Percentiles rank a stretch among this genome's conserved stretches.
Conservation (phyloP, 129 eudicot genomes). For the Chrysanthemum lavandulifolium region DNA sequence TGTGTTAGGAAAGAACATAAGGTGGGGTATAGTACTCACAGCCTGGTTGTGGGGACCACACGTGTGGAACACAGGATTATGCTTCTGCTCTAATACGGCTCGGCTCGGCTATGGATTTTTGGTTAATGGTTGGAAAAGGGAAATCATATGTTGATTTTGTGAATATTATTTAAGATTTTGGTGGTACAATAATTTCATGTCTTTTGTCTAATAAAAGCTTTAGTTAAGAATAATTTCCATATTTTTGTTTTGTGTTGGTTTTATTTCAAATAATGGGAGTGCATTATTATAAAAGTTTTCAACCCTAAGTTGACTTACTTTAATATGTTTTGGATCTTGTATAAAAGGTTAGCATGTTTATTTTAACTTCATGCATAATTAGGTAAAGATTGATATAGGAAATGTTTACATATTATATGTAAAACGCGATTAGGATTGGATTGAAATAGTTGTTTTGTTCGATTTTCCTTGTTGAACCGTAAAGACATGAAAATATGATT, state of each 20-base stretch:
- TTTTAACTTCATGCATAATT: not conserved
- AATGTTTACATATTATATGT: too few species aligned
- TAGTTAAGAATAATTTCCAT: too few species aligned
- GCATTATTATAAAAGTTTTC: too few species aligned
- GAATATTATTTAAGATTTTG: not conserved
- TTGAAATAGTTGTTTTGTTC: too few species aligned
- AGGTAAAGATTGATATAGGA: too few species aligned
- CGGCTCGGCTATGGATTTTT: not conserved
- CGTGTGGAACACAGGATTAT: slow-evolving; percentile 30
- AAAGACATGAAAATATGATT: too few species aligned
- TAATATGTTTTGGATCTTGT: not conserved
- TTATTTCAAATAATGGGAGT: too few species aligned
- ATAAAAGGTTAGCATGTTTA: not conserved
- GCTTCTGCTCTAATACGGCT: slow-evolving; percentile 20
- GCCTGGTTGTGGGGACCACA: slow-evolving; percentile 40
- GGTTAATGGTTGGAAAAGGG: not conserved
- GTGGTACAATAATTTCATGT: too few species aligned
- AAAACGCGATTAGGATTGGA: too few species aligned
- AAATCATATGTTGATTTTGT: not conserved
- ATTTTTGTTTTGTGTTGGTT: too few species aligned
- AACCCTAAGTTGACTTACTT: not conserved
- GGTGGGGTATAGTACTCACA: slow-evolving; percentile 24
- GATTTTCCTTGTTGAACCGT: too few species aligned
- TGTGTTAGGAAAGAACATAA: slow-evolving; percentile 24
- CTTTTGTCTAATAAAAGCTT: too few species aligned